phyloP scores from a whole-genome alignment of 2,329 filamentous ascomycete genomes.

The Orbilia oligospora region DNA sequence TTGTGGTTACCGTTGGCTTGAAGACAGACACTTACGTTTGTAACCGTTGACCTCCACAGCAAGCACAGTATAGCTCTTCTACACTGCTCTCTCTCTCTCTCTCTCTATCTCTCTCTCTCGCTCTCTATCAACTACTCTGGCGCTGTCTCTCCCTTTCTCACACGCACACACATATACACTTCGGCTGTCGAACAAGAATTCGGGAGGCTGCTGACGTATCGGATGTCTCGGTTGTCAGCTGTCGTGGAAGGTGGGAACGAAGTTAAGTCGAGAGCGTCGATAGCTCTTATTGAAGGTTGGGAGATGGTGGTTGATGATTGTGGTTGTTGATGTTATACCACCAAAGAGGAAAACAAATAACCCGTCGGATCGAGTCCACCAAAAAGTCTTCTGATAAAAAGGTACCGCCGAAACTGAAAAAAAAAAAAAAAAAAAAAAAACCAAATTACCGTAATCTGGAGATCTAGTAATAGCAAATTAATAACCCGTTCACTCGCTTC shows the following conservation, averaged over 20 bases:
- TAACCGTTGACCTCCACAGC: slow-evolving; percentile 17
- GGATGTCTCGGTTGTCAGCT: slow-evolving; percentile 31
- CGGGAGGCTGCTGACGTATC: slow-evolving; percentile 28
- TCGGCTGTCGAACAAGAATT: slow-evolving; percentile 22
- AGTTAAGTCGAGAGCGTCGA: background rate
- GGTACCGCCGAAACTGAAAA: slow-evolving; percentile 13
- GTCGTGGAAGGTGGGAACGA: slow-evolving; percentile 20
- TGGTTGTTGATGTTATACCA: slow-evolving; percentile 11
- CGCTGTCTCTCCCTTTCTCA: background rate
- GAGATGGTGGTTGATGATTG: slow-evolving; percentile 3
- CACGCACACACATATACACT: slow-evolving; percentile 7
- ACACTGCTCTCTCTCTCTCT: background rate
- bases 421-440: slow-evolving; percentile 24
- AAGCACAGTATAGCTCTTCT: slow-evolving; percentile 13
- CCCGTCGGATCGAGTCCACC: slow-evolving; percentile 21
- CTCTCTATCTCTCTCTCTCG: background rate
- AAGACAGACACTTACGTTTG: slow-evolving; percentile 11
- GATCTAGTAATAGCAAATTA: slow-evolving; percentile 31
- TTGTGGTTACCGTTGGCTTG: slow-evolving; percentile 52
- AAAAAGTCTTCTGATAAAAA: slow-evolving; percentile 1
- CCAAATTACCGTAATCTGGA: slow-evolving; percentile 29
- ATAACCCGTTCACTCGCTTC: slow-evolving; percentile 50
- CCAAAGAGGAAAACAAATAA: slow-evolving; percentile 24
- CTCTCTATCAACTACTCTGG: background rate
- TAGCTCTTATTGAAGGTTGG: background rate